Base-by-base conservation (phyloP, 108 stramenopile species). In the Skeletonema menzelii region DNA sequence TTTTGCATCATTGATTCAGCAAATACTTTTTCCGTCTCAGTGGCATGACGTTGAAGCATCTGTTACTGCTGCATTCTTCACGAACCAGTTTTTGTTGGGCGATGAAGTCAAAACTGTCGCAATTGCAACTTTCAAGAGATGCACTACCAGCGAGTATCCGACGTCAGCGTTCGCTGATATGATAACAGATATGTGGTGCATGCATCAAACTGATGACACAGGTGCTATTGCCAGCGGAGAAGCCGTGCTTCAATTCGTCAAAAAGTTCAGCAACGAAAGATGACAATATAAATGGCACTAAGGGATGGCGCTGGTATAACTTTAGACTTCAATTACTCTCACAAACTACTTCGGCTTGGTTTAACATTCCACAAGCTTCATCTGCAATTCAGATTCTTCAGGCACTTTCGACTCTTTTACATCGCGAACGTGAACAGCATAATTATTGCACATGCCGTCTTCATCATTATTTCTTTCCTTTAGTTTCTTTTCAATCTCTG, bases 141-240 rank as follows among this genome's bases (percentile, higher is more conserved):
- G 74, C 42, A n/a, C 67, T 12, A 35, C 27, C 15, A 30, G 65
- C 67, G 2, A 42, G 8, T 62, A 27, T 26, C 55, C 63, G 7
- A 17, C 66, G 5, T 46, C 65, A 34, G 67, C 61, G 15, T 75
- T 75, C 67, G 66, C 30, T 37, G 47, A 66, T 42, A 31, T 75
- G 40, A 67, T 75, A 35, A 28, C 32, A 22, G 74, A 75, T 22
- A 59, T 67, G 27, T 75, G 74, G 74, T 7, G 38, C 7, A 61
- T 75, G 74, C 74, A 75, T 55, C 74, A 75, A 56, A 75, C 66
- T 2, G 74, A 75, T 67, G 74, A 75, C 59, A 67, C 74, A 4
- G 66, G 66, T 14, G 65, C 58, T 8, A 67, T 60, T 40, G 74
- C 66, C 6, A 59, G 74, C 20, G 74, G 66, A 49, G 65, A 75